A percentile compares a stretch with the other conserved stretches of the same genome.
Evolutionary conservation across 768 basidiomycete genomes (phyloP).

Genomic region (Pleurotus platypus): DNA sequence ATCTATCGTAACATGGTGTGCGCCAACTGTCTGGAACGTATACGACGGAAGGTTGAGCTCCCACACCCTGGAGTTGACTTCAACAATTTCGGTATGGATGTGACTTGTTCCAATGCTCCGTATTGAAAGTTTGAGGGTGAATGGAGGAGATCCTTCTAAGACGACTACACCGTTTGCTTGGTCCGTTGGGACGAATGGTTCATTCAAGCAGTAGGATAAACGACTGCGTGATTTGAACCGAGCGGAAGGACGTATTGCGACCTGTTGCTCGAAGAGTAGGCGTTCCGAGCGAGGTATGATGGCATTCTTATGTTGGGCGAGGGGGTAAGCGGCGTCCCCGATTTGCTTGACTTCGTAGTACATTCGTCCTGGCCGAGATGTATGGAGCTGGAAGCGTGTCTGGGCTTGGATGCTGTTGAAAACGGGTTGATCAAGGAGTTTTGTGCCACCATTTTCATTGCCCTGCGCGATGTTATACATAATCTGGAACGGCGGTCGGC

Average conservation of each 20-base stretch:
- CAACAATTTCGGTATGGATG: conserved; percentile 53
- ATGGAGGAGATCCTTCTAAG: conserved; percentile 85
- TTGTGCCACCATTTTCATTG: conserved; percentile 63
- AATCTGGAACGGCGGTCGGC: conserved; percentile 91
- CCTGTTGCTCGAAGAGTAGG: conserved; percentile 81
- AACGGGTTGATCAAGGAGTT: conserved; percentile 69
- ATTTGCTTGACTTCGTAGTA: conserved; percentile 91
- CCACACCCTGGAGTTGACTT: conserved; percentile 55
- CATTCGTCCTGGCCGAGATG: conserved; percentile 71
- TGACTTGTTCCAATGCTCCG: conserved; percentile 74
- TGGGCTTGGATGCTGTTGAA: conserved; percentile 83
- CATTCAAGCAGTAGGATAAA: conserved; percentile 73
- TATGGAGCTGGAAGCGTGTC: conserved; percentile 80
- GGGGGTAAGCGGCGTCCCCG: conserved; percentile 81
- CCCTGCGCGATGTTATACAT: conserved; percentile 82
- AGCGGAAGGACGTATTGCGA: conserved; percentile 77
- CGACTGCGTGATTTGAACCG: conserved; percentile 67
- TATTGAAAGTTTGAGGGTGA: conserved; percentile 70
- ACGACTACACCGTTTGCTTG: conserved; percentile 58
- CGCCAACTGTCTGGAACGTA: conserved; percentile 73
- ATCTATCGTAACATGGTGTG: conserved; percentile 77
- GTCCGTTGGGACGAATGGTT: conserved; percentile 57
- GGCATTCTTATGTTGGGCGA: conserved; percentile 58
- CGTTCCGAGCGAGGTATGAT: conserved; percentile 67
- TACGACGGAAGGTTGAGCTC: conserved; percentile 67